phyloP scores from a whole-genome alignment of 2,329 filamentous ascomycete species.

The Leptographium lundbergii region DNA sequence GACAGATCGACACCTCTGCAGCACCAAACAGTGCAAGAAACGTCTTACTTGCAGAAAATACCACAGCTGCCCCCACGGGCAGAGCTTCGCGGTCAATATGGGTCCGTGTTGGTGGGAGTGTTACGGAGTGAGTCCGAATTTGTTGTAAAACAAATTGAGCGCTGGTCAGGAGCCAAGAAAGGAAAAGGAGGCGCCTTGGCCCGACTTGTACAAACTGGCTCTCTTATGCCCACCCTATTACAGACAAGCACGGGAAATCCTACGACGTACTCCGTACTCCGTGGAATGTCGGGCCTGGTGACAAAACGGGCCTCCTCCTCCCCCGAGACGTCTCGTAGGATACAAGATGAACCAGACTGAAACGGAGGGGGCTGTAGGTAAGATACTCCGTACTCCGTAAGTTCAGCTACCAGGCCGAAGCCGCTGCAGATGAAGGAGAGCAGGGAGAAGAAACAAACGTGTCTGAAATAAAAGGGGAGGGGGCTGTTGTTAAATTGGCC shows the following conservation, averaged over 20 bases:
- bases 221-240: no score
- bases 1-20: background rate
- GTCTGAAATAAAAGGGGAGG: background rate
- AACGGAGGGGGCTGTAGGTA: background rate
- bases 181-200: no score
- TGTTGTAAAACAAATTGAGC: background rate
- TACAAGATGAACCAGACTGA: background rate
- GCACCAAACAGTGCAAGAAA: background rate
- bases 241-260: no score
- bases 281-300: background rate
- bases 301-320: background rate
- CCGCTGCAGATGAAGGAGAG: background rate
- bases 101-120: background rate
- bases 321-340: background rate
- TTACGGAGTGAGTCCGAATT: background rate
- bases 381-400: background rate
- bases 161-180: background rate
- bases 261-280: background rate
- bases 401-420: background rate
- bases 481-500: background rate
- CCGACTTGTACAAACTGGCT: no score
- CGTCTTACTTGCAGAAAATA: background rate
- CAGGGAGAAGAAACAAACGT: background rate
- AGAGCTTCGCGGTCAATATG: background rate
- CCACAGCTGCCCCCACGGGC: background rate